phyloP scores from a whole-genome alignment of 2,329 filamentous ascomycete species.

The Paramyrothecium sp. region DNA sequence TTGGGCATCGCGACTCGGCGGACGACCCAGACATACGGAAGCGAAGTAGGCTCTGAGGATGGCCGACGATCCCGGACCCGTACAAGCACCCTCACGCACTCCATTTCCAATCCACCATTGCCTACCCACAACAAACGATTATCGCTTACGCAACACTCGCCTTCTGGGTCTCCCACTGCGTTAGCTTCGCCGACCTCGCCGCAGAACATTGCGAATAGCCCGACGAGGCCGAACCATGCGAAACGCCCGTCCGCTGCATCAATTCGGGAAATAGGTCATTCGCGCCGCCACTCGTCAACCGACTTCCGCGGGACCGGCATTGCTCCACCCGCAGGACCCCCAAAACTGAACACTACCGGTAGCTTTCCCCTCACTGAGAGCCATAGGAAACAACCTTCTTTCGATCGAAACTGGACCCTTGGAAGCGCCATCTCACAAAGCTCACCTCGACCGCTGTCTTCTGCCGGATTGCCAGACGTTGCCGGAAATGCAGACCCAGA shows the following conservation, averaged over 20 bases:
- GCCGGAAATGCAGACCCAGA: conserved; percentile 35
- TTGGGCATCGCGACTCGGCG: conserved; percentile 40
- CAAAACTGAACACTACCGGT: conserved; percentile 42
- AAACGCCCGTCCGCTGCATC: conserved; percentile 77
- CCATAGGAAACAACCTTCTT: conserved; percentile 67
- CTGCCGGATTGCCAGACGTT: conserved; percentile 48
- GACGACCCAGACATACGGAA: conserved; percentile 56
- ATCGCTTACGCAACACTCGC: conserved; percentile 32
- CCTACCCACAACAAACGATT: conserved; percentile 47
- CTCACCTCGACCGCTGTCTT: conserved; percentile 48
- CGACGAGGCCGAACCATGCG: conserved; percentile 45
- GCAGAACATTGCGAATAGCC: conserved; percentile 39
- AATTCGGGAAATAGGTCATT: conserved; percentile 78
- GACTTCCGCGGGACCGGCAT: conserved; percentile 56
- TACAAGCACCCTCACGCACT: conserved; percentile 52
- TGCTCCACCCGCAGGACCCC: conserved; percentile 17
- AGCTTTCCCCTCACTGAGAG: conserved; percentile 38
- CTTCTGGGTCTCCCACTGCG: conserved; percentile 46
- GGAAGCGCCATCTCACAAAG: conserved; percentile 45
- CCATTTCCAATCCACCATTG: conserved; percentile 35
- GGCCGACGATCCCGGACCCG: conserved; percentile 50
- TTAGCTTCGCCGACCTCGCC: conserved; percentile 39
- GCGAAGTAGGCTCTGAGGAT: conserved; percentile 58
- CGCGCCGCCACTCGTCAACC: conserved; percentile 82
- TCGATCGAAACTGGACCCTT: conserved; percentile 69